Conservation (phyloP, 2,329 filamentous ascomycete genomes). For the Neocatenulostroma microsporum region DNA sequence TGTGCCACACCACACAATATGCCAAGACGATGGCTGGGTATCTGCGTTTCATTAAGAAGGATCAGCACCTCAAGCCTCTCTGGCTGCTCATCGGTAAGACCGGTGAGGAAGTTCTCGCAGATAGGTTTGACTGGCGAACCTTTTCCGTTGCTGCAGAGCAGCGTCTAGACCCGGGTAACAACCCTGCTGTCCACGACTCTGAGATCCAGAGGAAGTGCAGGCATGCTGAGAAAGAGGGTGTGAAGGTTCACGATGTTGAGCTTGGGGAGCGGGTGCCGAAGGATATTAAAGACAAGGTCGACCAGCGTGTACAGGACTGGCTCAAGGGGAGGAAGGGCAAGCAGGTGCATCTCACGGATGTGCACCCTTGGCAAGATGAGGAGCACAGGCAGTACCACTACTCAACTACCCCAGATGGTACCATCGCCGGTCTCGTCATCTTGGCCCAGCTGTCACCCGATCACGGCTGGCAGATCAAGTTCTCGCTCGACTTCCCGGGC, state of each 20-base stretch:
- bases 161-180: slow-evolving; percentile 67
- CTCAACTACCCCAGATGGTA: slow-evolving; percentile 63
- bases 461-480: slow-evolving; percentile 91
- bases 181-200: slow-evolving; percentile 56
- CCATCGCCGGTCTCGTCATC: slow-evolving; percentile 69
- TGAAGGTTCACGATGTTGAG: slow-evolving; percentile 68
- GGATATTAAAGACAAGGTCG: slow-evolving; percentile 60
- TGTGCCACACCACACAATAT: slow-evolving; percentile 75
- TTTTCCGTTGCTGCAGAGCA: slow-evolving; percentile 85
- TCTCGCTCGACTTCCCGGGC: slow-evolving; percentile 85
- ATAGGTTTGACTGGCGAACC: slow-evolving; percentile 77
- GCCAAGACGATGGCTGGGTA: slow-evolving; percentile 64
- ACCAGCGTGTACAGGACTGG: slow-evolving; percentile 72
- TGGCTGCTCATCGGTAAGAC: slow-evolving; percentile 83
- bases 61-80: slow-evolving; percentile 65
- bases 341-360: slow-evolving; percentile 85
- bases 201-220: slow-evolving; percentile 68
- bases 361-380: slow-evolving; percentile 78
- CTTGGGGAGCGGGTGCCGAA: slow-evolving; percentile 56
- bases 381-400: slow-evolving; percentile 81
- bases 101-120: slow-evolving; percentile 70
- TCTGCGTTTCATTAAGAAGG: slow-evolving; percentile 64
- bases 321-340: slow-evolving; percentile 69
- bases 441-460: slow-evolving; percentile 71
- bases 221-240: slow-evolving; percentile 71